phyloP scores from a whole-genome alignment of 257 asterid species.

The Nicotiana tabacum region DNA sequence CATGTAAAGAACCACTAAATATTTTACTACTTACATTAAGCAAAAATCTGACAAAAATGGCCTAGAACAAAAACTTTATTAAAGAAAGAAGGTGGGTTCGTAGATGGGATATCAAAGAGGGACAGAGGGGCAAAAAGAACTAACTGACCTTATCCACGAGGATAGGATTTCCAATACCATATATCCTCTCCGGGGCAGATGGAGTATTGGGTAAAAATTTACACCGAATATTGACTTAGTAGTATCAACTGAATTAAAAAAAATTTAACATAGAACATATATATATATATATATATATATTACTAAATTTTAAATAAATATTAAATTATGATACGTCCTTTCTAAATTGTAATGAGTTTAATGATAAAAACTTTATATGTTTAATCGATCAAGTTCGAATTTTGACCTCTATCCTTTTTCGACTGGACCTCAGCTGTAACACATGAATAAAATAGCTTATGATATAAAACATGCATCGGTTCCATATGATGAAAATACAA shows the following conservation, averaged over 20 bases:
- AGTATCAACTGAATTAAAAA: too few relatives aligned
- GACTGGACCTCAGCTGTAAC: too few relatives aligned
- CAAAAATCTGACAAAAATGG: conserved; percentile 1
- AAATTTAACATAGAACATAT: not conserved
- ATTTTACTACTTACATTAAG: not conserved
- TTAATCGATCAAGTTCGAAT: too few relatives aligned
- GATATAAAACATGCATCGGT: not conserved
- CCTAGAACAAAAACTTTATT: not conserved
- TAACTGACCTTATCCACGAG: not conserved
- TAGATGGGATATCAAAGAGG: not conserved
- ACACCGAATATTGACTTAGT: not conserved
- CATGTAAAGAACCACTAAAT: not conserved
- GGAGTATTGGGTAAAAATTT: too few relatives aligned
- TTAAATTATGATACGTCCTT: not conserved
- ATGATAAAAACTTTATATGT: too few relatives aligned
- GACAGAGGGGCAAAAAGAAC: not conserved
- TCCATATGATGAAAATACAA: not conserved
- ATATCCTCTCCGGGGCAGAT: too few relatives aligned
- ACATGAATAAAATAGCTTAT: not conserved
- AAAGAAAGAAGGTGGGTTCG: not conserved
- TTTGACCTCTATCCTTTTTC: too few relatives aligned
- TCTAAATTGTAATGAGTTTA: not conserved
- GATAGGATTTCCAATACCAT: not conserved
- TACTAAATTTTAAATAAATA: not conserved
- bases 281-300: not conserved